Base-by-base conservation (phyloP, 164 flowering plant genomes). In the Chimonanthus praecox region DNA sequence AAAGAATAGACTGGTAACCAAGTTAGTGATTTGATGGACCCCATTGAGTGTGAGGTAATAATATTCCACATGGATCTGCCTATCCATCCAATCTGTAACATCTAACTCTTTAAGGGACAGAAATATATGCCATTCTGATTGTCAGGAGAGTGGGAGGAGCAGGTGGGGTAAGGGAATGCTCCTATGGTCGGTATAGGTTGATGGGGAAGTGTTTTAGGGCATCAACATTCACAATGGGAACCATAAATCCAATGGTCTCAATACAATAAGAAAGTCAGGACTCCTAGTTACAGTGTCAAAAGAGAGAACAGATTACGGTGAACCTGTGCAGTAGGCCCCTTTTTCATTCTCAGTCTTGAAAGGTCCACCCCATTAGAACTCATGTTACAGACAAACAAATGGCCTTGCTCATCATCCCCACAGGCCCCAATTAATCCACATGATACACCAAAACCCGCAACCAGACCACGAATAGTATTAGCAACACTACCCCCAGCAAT, bases 401-500 rank as follows among this genome's bases (percentile, higher is more conserved):
- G 75, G 3, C 99, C 99, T 76, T 92, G 91, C 72, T 89, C 93
- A 85, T 95, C 94, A 74, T 92, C 90, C 46, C 96, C 99, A 79
- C 83, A 90, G 3, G 97, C 99, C 72, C 97, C 99, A 71, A 95
- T 84, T 49, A 95, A 84, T 58, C 98, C 99, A 80, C 83, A 79
- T 46, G 84, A 71, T 67, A 95, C 68, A 11, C 94, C 97, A 82
- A 92, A 92, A n/a, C 97, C 94, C 0, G 84, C 83, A 68, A 87
- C 72, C 48, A 95, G 85, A 72, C 99, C 99, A 78, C 99, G 83
- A 75, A 95, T 78, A 0, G 99, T 92, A 71, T 95, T 95, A 65
- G 99, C 91, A 48, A 94, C 94, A 78, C 98, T 94, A 13, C 98
- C 98, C 15, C 98, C 98, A 44, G 97, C 97, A 33, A 92, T 84